A percentile compares a stretch with the other conserved stretches of the same genome.
These are phyloP conservation scores for Petasospora fabianii DNA, from an alignment of 1,139 yeast genomes.

Conservation along the genomic window DNA sequence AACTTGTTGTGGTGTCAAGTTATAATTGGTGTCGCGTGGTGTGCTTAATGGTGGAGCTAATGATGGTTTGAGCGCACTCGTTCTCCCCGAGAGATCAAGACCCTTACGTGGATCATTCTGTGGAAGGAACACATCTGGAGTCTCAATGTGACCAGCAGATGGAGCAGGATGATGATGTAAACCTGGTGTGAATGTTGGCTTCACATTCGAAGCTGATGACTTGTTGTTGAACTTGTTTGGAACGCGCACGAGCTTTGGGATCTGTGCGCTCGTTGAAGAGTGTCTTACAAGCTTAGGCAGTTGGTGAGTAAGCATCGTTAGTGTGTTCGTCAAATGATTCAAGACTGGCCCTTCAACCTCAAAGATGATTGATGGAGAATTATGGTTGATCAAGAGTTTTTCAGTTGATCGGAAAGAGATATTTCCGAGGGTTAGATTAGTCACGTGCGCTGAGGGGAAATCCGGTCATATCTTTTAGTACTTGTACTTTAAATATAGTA, in stretches of 20 bases:
- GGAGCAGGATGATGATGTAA: constrained; percentile 47
- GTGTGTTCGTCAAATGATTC: no score
- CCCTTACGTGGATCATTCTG: constrained; percentile 53
- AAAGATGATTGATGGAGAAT: no score
- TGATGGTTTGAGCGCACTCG: constrained; percentile 31
- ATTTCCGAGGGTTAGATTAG: no score
- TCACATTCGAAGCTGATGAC: constrained; percentile 24
- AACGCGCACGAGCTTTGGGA: constrained; percentile 16
- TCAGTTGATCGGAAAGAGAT: no score
- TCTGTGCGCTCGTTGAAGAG: constrained; percentile 1
- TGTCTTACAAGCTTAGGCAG: not conserved
- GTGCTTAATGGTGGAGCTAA: constrained; percentile 47
- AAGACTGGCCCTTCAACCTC: no score
- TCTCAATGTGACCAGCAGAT: constrained; percentile 37
- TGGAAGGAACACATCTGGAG: constrained; percentile 77
- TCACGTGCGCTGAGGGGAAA: no score
- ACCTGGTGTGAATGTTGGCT: constrained; percentile 34
- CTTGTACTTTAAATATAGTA: no score
- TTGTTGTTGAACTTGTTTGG: constrained; percentile 23
- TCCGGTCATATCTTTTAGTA: no score
- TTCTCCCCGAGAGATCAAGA: constrained; percentile 28
- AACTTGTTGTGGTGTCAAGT: constrained; percentile 58
- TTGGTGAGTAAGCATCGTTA: not conserved
- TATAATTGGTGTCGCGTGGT: constrained; percentile 48
- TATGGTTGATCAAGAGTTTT: no score